Evolutionary conservation across 345 rosid genomes (phyloP), one percentile per base, ranked within the genome.

Genomic region (Ceriops decandra): DNA sequence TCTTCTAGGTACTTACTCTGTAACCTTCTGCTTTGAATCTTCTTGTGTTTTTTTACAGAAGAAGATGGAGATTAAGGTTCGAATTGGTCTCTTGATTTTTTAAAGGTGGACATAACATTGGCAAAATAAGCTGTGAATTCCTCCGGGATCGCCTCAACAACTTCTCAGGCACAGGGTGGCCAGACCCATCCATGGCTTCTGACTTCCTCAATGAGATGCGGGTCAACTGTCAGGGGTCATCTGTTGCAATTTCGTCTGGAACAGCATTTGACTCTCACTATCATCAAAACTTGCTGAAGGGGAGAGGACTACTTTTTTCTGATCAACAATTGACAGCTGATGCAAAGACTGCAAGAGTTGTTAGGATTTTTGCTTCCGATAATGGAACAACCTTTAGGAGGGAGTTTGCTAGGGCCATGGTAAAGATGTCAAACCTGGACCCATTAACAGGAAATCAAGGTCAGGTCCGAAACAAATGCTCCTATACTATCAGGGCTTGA

Each of bases 241-340:
- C 66, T 11, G 5, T 35, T 21, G 64, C 79, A 24, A 63, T 85
- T n/a, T 53, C 80, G n/a, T 79, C 83, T 9, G 82, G 83, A 58
- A 27, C 72, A 35, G 66, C 64, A 60, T 85, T 85, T 13, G 82
- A 77, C 60, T 35, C 66, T 30, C 88, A 80, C 38, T 85, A 78
- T 67, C 80, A 68, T 32, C 75, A 58, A 63, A 79, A 61, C 68
- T 71, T 85, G 85, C 68, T 80, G 54, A 64, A 51, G 47, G 84
- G 85, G 11, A 85, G 84, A 77, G 89, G 86, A 59, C 69, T 77
- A 5, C 82, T 85, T 6, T 62, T 68, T 64, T 63, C 84, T 28
- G 89, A 85, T 67, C 86, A 85, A 68, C 86, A 85, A 67, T 46
- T 85, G 69, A 83, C 79, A 84, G 80, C 79, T 33, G 73, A 85